Base-by-base conservation (phyloP, 495 filamentous ascomycete genomes). In the Talaromyces adpressus region DNA sequence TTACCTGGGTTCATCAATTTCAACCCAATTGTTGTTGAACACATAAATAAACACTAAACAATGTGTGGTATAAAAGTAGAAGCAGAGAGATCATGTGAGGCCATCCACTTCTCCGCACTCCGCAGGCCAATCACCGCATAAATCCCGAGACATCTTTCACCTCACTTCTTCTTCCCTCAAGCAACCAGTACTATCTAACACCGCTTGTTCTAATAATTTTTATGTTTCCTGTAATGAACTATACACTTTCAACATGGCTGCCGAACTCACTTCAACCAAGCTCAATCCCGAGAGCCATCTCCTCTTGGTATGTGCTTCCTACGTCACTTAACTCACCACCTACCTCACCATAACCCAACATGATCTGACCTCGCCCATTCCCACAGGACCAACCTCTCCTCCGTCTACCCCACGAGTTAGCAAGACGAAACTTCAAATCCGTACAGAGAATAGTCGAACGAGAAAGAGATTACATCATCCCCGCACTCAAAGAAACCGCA, bases 371-470 rank as follows among this genome's bases (percentile, higher is more conserved):
- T 65, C 72, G 51, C 73, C 29, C 36, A 32, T 29, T 45, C 53
- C 52, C 57, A 39, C 64, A 96, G 93, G 94, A 98, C 73, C 93
- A 98, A 85, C 89, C 94, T 25, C 91, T 97, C 65, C 88, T 98
- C 67, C 89, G 92, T 22, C 82, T 97, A 4, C 94, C 94, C 22
- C 85, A 91, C 73, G 93, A 97, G 73, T 86, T 98, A 61, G 85
- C 91, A 49, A 89, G 94, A 61, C 89, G 91, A 70, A 98, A 96
- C 72, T 93, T 97, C 78, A 96, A 97, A 69, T 84, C 86, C 0
- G 88, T 91, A 20, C 94, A 96, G 70, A 85, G 89, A 65, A 77
- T 85, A 62, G 84, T 95, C 69, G 94, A 98, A 70, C 86, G 87
- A 67, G 89, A 93, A 62, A 86, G 85, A 64, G 84, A 87, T 61